Base-by-base conservation (phyloP, 1,139 yeast species). In the Pichia sp. region DNA sequence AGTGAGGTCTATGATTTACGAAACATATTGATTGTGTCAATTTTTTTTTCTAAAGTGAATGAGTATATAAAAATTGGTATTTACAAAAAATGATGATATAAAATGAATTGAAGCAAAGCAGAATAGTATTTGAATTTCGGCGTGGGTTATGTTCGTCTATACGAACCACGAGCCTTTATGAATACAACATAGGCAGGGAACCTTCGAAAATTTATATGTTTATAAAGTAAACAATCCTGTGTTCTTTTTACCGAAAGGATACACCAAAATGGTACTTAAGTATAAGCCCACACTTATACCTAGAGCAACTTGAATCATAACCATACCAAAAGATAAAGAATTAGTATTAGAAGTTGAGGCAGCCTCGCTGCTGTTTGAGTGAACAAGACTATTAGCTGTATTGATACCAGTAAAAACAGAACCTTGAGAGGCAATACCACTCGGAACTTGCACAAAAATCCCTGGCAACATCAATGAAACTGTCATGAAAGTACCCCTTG, bases 391-490 rank as follows among this genome's bases (percentile, higher is more conserved):
- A 65, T 90, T 84, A 0, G 98, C 98, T 42, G 81, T 79, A 44
- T 75, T 75, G 19, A 92, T 78, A 54, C 98, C 98, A 0, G 95
- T 79, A 26, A 90, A 77, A 52, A 92, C 77, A 5, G 95, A 80
- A 45, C 95, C 87, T 64, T 90, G 93, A 0, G 95, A 83, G 1
- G 98, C 97, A 55, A 93, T 84, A 65, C 97, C 97, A 1, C 95
- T 85, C 5, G 98, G 98, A 48, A 92, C 98, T 69, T 87, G 95
- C 6, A 90, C 96, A 66, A 92, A 90, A 54, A 92, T 89, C 0
- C 95, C 97, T 0, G 98, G 98, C 56, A 92, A 72, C 96, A 92
- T 92, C 4, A 97, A 95, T 44, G 96, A 85, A 40, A 92, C 96
- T 0, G 98, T 97, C 74, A 92, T 80, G n/a, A 97, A 97, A 4